Evolutionary conservation across 208 protist species (phyloP), one percentile per base, ranked within the genome.

Genomic region (Tritrichomonas foetus): DNA sequence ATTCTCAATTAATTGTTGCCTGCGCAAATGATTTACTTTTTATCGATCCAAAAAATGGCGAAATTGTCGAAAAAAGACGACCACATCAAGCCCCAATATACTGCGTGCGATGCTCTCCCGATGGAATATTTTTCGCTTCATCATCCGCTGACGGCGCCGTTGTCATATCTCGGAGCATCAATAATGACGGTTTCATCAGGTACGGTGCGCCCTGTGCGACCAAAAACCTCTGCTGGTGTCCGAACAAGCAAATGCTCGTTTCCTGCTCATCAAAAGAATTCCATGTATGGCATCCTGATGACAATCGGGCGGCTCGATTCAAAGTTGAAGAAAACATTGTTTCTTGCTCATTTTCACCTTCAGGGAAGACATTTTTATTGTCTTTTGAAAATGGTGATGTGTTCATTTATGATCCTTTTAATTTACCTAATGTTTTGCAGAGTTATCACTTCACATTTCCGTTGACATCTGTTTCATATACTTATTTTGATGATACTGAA

Each of bases 321-420:
- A 49, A 89, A 89, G 47, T 57, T 11, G 16, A 89, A n/a, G 14
- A 53, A n/a, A 25, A 13, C 14, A 89, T 89, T 57, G 27, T 61
- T 11, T 89, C 78, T 0, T 57, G 33, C 39, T 20, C 78, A 27
- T 89, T 89, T 57, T 89, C 47, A 39, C 78, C 78, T 39, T 1
- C 0, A 39, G 78, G 78, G 33, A 36, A 57, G 14, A 57, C 78
- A 11, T 89, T 89, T 36, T 8, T 89, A 1, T 39, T 89, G 30
- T 89, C 78, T 13, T 89, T 39, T 47, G 47, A 89, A 53, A 89
- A 89, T 89, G 78, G 78, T 30, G 22, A 44, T 89, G 25, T 89
- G 14, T 14, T 57, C 47, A 36, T 89, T 39, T 16, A 33, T 69
- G 78, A 44, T 61, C 57, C 78, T 33, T 14, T 57, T 20, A 36